These are phyloP conservation scores for Pythium chondricola DNA, from an alignment of 352 stramenopile genomes.

Conservation along the genomic window DNA sequence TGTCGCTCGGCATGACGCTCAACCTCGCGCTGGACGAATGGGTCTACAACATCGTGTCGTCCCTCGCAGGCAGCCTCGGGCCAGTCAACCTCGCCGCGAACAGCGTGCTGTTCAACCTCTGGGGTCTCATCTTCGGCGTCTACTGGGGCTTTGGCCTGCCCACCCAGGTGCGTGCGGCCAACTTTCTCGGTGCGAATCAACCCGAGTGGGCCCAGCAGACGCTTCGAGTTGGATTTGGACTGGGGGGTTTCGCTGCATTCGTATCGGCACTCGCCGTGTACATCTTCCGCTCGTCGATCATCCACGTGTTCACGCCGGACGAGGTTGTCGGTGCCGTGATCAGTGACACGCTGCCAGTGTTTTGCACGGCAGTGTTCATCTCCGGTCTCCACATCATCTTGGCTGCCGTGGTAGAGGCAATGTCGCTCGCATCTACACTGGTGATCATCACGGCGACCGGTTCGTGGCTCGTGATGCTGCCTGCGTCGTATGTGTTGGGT, in stretches of 20 bases:
- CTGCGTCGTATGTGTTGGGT: constrained; percentile 49
- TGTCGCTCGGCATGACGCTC: constrained; percentile 71
- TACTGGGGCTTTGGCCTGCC: constrained; percentile 81
- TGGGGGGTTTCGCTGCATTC: constrained; percentile 45
- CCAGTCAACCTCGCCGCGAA: constrained; percentile 65
- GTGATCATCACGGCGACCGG: constrained; percentile 59
- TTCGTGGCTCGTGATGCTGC: constrained; percentile 70
- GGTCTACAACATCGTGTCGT: constrained; percentile 75
- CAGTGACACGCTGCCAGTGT: constrained; percentile 51
- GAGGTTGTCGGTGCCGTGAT: constrained; percentile 40
- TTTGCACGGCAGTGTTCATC: constrained; percentile 68
- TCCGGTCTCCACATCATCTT: constrained; percentile 73
- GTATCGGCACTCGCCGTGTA: constrained; percentile 47
- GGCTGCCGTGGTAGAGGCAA: constrained; percentile 70
- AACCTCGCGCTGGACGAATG: constrained; percentile 76
- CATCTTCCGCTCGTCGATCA: constrained; percentile 40
- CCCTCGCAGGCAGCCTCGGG: constrained; percentile 56
- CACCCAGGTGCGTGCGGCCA: constrained; percentile 69
- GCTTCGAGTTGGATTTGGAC: constrained; percentile 55
- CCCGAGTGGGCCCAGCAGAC: constrained; percentile 50
- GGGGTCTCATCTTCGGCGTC: constrained; percentile 76
- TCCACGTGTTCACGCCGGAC: constrained; percentile 65
- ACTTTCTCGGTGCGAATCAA: constrained; percentile 66
- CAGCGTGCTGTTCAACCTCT: constrained; percentile 80
- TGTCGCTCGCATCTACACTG: constrained; percentile 69